Evolutionary conservation across 2,329 filamentous ascomycete species (phyloP), one percentile per base, ranked within the genome.

Genomic region (Pseudocercospora musae): DNA sequence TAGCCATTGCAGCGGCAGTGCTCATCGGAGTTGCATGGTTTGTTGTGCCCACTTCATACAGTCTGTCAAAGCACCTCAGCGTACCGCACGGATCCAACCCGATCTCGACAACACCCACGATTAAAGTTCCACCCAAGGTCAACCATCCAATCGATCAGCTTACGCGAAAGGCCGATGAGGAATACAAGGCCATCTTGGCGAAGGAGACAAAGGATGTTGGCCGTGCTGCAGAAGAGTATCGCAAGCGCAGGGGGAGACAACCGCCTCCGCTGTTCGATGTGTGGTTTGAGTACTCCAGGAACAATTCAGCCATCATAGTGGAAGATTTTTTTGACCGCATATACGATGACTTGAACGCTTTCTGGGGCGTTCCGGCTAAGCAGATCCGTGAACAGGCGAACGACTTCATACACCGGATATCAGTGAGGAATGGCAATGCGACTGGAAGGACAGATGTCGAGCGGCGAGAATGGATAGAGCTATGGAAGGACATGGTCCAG

Each of bases 291-390:
- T 82, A 76, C 66, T 81, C 82, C 7, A 69, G 74, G 31, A 72
- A 74, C 10, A 70, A 78, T 50, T 70, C 78, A 56, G 76, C 79
- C 1, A 40, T 82, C 29, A 73, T 83, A 1, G 72, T 83, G 4
- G 81, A 83, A 67, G 78, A 81, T 6, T 79, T 82, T 64, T 83
- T 81, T 66, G 81, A 83, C 62, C 80, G 79, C 62, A 80, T 84
- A 9, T 81, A 83, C 68, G 69, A 79, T 60, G 81, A 83, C 59
- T 56, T 83, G 25, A 74, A 71, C 27, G 81, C 81, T 0, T 83
- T 81, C 65, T 83, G 82, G 81, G 80, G 75, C 5, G 60, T 82
- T 1, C 64, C 75, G 3, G 73, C 81, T 3, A 70, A 70, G 42
- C 70, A 77, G 25, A 76, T 83, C 25, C 77, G 79, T 3, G 72